A percentile compares a stretch with the other conserved stretches of the same genome.
These are phyloP conservation scores for Coprinopsis strossmayeri DNA, from an alignment of 768 basidiomycete species.

Conservation along the genomic window DNA sequence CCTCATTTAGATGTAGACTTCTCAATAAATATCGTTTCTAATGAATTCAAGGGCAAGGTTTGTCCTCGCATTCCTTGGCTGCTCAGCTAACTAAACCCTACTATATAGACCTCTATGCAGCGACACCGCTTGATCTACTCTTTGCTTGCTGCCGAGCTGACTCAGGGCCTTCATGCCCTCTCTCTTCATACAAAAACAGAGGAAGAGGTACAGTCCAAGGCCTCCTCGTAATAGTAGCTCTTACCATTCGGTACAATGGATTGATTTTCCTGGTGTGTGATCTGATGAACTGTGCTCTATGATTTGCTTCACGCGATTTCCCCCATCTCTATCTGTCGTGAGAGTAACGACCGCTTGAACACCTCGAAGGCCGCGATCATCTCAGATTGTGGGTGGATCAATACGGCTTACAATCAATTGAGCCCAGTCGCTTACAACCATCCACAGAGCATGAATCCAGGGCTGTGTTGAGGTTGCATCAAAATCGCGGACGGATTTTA, in stretches of 20 bases:
- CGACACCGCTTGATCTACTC: constrained; percentile 77
- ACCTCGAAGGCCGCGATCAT: constrained; percentile 2
- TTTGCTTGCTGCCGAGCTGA: constrained; percentile 64
- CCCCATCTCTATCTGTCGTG: constrained; percentile 6
- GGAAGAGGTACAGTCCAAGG: constrained; percentile 30
- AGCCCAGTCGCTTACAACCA: constrained; percentile 1
- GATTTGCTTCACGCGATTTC: constrained; percentile 6
- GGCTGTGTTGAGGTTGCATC: constrained; percentile 11
- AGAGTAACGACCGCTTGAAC: constrained; percentile 1
- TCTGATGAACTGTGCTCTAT: constrained; percentile 5
- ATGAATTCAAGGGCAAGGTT: constrained; percentile 71
- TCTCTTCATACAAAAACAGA: constrained; percentile 70
- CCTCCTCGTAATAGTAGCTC: neutral
- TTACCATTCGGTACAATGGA: constrained; percentile 5
- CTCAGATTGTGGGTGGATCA: constrained; percentile 9
- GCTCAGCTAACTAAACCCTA: no score
- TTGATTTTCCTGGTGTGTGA: constrained; percentile 1
- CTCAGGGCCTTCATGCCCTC: constrained; percentile 68
- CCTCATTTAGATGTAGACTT: constrained; percentile 49
- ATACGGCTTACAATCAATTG: constrained; percentile 4
- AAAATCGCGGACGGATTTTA: constrained; percentile 6
- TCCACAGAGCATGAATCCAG: neutral
- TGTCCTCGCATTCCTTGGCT: constrained; percentile 16
- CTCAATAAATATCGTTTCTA: constrained; percentile 65
- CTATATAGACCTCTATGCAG: constrained; percentile 73